Evolutionary conservation across 371 early-diverging fungal genomes (phyloP).

Genomic region (Mucor ambiguus): DNA sequence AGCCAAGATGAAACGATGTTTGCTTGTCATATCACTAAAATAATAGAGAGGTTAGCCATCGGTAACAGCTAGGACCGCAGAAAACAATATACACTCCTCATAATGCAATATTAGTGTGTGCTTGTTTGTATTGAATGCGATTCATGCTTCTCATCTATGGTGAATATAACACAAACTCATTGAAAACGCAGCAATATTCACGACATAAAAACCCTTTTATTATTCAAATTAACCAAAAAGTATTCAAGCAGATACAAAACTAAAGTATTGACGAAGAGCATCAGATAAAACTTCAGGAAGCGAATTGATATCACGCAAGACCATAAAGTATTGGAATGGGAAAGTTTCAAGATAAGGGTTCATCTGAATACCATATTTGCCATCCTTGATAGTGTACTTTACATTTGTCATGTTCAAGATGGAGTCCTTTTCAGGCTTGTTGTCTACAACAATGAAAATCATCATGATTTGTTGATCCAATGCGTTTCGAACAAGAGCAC

Average conservation of each 20-base stretch:
- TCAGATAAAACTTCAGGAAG: conserved; percentile 91
- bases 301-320: conserved; percentile 85
- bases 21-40: too few relatives aligned
- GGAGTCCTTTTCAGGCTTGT: conserved; percentile 82
- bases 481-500: conserved; percentile 80
- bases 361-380: conserved; percentile 72
- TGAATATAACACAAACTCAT: too few relatives aligned
- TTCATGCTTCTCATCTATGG: too few relatives aligned
- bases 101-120: too few relatives aligned
- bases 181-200: background rate
- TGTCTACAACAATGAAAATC: conserved; percentile 95
- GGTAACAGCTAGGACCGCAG: too few relatives aligned
- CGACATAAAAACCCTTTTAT: background rate
- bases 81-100: too few relatives aligned
- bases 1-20: too few relatives aligned
- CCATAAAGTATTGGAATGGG: conserved; percentile 97
- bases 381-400: conserved; percentile 70
- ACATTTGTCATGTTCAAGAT: conserved; percentile 88
- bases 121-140: too few relatives aligned
- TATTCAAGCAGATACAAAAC: conserved; percentile 54
- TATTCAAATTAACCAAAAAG: background rate
- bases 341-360: conserved; percentile 94
- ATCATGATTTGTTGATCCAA: conserved; percentile 90
- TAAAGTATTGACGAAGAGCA: conserved; percentile 94
- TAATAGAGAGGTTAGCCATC: too few relatives aligned